Base-by-base conservation (phyloP, 305 asterid species). In the Fraxinus angustifolia region DNA sequence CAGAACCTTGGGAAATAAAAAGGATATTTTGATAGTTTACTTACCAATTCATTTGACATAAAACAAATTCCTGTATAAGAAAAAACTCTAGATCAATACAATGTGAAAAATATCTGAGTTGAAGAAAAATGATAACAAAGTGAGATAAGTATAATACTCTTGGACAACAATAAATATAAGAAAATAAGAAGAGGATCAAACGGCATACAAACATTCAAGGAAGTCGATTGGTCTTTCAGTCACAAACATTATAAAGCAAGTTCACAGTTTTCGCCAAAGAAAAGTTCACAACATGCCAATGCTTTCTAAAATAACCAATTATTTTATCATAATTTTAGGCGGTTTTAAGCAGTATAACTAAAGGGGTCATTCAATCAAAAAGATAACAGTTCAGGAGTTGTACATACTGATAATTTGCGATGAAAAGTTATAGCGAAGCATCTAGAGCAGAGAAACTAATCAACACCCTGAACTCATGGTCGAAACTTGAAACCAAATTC, bases 41-140 rank as follows among this genome's bases (percentile, higher is more conserved):
- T 87, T 91, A 95, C 99, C 98, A 95, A 79, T 79, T 95, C 99
- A 88, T 91, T 95, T 80, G 99, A 93, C 97, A 93, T 92, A 68
- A 93, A 93, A 87, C 98, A 95, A 85, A 95, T 88, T 84, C 99
- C 99, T 95, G 97, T 90, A 88, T 4, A 53, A 34, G 21, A 82
- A 80, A 77, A 79, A 38, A 28, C 16, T 21, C 19, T 28, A 58
- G 7, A 82, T 92, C 76, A 91, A 77, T 72, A 62, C 48, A 68
- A 68, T 26, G 72, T 50, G 1, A 31, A 36, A 34, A 11, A 2
- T 23, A 53, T 30, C 31, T 0, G 12, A 58, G 35, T 72, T n/a
- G 12, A 75, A 68, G 62, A 67, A 56, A 73, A 73, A 21, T 5
- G 31, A 70, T 67, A 28, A 65, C 34, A 14, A 30, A 70, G 38